Evolutionary conservation across 805 yeast genomes (phyloP), one percentile per base, ranked within the genome.

Genomic region (Candida suzukii): DNA sequence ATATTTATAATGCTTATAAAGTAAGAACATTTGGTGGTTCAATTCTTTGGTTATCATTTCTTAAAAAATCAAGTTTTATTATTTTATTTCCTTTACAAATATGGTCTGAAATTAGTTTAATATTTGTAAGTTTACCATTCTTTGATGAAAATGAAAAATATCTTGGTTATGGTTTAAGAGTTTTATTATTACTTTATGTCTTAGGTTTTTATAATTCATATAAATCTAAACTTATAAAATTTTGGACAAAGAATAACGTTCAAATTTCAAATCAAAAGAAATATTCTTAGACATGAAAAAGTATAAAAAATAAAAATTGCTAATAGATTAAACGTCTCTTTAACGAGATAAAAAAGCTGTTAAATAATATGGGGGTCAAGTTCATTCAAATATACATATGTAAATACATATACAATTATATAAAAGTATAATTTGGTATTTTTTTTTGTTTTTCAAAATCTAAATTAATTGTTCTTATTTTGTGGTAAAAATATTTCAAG

Each of bases 1-100:
- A 56, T 46, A 35, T 46, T 19, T 56, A 57, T 42, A 49, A 54
- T 38, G 43, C 49, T 18, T 57, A 55, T 47, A 57, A 56, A 36
- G 55, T 57, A 35, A 46, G 57, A 27, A 47, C 56, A 4, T 50
- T 44, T 26, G 56, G 55, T 13, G 47, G 43, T 8, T 35, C 51
- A 2, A 51, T 51, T 3, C 7, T 21, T 13, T 40, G 48, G 46
- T 35, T 51, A 12, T 31, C 42, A 58, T 35, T 43, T 3, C 7
- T 46, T 13, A 54, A 54, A 24, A 41, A 46, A 17, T 21, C 50
- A 10, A 24, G 43, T 2, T 48, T 45, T 35, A 16, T 48, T 1
- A 13, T 60, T 2, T 30, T 42, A 24, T 46, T 46, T 18, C 63
- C 63, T 0, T 25, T 53, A n/a, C 46, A 52, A 30, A 35, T 44